These are phyloP conservation scores for Orbilia javanica DNA, from an alignment of 2,329 filamentous ascomycete genomes.

Conservation along the genomic window DNA sequence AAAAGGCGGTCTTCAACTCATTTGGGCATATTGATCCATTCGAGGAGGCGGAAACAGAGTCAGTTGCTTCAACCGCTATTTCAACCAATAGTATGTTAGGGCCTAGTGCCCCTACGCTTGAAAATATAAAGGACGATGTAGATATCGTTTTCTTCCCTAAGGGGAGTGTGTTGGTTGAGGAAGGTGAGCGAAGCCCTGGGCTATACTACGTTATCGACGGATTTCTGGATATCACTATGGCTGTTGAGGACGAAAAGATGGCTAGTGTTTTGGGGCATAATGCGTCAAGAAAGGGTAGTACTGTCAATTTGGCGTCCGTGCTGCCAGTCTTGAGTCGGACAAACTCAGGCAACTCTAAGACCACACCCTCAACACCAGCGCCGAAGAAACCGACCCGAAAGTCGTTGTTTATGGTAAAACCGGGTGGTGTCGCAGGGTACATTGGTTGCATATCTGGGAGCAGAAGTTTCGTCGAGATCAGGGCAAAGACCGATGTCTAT, in stretches of 20 bases:
- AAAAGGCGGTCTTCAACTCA: constrained; percentile 87
- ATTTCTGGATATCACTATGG: constrained; percentile 93
- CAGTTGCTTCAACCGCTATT: constrained; percentile 72
- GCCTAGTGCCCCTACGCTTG: constrained; percentile 73
- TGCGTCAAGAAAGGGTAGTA: constrained; percentile 37
- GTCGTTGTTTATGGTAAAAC: constrained; percentile 91
- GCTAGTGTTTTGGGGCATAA: constrained; percentile 57
- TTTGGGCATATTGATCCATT: constrained; percentile 92
- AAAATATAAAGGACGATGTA: constrained; percentile 89
- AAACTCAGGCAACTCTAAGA: constrained; percentile 66
- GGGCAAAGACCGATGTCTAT: constrained; percentile 97
- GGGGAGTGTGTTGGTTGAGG: constrained; percentile 92
- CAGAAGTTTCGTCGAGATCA: constrained; percentile 94
- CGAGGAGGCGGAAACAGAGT: constrained; percentile 86
- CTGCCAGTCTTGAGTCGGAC: constrained; percentile 68
- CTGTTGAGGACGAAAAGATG: constrained; percentile 72
- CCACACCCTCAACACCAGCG: constrained; percentile 22
- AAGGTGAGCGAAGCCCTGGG: constrained; percentile 95
- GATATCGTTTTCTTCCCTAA: constrained; percentile 98
- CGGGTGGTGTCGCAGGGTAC: constrained; percentile 92
- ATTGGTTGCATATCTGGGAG: constrained; percentile 95
- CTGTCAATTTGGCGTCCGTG: constrained; percentile 60
- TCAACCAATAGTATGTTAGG: constrained; percentile 76
- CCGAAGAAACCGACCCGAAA: constrained; percentile 67
- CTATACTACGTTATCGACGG: constrained; percentile 98